Evolutionary conservation across 805 yeast genomes (phyloP), one percentile per base, ranked within the genome.

Genomic region (Vanderwaltozyma verrucispora): DNA sequence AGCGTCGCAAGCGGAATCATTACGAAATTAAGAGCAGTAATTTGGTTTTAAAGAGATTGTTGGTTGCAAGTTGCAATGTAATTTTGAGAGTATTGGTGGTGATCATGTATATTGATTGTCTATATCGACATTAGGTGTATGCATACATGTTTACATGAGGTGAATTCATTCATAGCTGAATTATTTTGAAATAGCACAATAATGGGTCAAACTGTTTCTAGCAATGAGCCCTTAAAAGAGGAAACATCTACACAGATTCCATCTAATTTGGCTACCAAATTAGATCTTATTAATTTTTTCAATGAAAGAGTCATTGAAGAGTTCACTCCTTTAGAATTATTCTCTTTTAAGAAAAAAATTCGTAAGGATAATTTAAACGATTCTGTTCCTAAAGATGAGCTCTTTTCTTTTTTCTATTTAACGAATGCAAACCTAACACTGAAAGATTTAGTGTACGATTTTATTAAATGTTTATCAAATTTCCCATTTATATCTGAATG

Each of bases 401-500:
- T 71, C 19, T 46, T 50, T 9, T 28, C 49, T 12, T 33, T 67
- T 52, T 47, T 73, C 14, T 52, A 53, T 13, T 39, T 72, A 2
- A 71, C 72, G 1, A 51, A 45, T 1, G 51, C 59, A 4, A 45
- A 55, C 11, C 42, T 47, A 0, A 50, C 54, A 3, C 53, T 65
- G 1, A 49, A 62, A 1, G 53, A 59, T 6, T 26, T 68, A 2
- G 37, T 77, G 0, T 67, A 65, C 48, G 54, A 61, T 5, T 54
- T 71, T 4, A 51, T 74, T 13, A 53, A 57, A 23, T 63, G 65
- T 5, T 37, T 80, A 21, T 67, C 75, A 1, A 59, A 60, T 20
- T 72, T 69, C 46, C 84, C 84, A 0, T 64, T 74, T 37, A 40
- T 74, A 7, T 53, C 59, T 17, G 63, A 62, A 14, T 44, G 52